A percentile compares a stretch with the other conserved stretches of the same genome.
These are phyloP conservation scores for Heracleum sosnowskyi DNA, from an alignment of 129 eudicot genomes.

Conservation along the genomic window DNA sequence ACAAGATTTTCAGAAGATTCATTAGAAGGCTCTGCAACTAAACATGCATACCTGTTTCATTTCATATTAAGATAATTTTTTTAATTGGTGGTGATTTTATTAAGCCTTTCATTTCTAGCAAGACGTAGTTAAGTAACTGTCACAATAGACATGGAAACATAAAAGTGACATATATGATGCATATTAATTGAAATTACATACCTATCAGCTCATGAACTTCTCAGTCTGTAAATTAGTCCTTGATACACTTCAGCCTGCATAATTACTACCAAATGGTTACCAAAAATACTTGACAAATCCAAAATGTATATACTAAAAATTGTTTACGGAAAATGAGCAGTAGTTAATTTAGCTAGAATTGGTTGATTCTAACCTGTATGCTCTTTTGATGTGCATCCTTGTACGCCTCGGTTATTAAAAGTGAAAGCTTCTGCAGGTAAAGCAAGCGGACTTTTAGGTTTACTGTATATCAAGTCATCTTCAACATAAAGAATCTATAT, in stretches of 20 bases:
- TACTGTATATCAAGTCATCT: too few relatives aligned
- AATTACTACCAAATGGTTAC: conserved; percentile 3
- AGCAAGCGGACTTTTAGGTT: not conserved
- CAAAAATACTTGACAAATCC: too few relatives aligned
- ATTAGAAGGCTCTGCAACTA: conserved; percentile 57
- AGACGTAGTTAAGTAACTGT: not conserved
- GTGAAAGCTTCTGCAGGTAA: conserved; percentile 63
- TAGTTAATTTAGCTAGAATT: not conserved
- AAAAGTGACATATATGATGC: not conserved
- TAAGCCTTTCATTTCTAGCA: not conserved
- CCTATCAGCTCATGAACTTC: conserved; percentile 86
- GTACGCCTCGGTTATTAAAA: conserved; percentile 80
- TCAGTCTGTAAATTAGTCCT: conserved; percentile 69
- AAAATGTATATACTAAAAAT: too few relatives aligned
- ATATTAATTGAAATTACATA: not conserved
- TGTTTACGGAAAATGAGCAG: not conserved
- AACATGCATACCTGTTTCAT: conserved; percentile 74
- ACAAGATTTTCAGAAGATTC: conserved; percentile 23
- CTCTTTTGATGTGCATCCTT: conserved; percentile 77
- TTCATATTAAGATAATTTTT: not conserved
- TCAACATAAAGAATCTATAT: not conserved
- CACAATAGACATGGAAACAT: too few relatives aligned
- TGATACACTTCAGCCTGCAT: conserved; percentile 87
- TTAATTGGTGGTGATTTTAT: not conserved
- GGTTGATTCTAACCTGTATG: conserved; percentile 6